phyloP scores from a whole-genome alignment of 1,139 yeast species.

The Yamadazyma trypodendri region DNA sequence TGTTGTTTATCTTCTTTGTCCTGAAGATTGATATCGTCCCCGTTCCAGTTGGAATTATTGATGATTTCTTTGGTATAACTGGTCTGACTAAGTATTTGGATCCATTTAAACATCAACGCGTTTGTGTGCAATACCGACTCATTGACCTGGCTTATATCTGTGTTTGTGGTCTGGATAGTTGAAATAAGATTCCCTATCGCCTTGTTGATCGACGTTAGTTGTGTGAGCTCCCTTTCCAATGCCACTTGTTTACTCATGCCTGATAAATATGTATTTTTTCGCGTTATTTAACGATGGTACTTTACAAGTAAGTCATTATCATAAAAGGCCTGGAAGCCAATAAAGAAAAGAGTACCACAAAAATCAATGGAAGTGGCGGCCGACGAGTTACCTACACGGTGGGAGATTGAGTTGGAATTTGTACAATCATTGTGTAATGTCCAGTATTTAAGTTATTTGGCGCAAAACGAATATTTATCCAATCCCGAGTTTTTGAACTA shows the following conservation, averaged over 20 bases:
- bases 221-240: conserved; percentile 38
- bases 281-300: neutral
- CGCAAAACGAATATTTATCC: conserved; percentile 68
- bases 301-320: neutral
- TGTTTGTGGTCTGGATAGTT: conserved; percentile 27
- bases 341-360: neutral
- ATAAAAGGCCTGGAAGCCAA: too few species aligned
- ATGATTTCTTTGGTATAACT: conserved; percentile 40
- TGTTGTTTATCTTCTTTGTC: conserved; percentile 22
- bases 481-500: conserved; percentile 63
- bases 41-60: conserved; percentile 35
- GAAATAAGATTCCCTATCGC: conserved; percentile 29
- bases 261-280: neutral
- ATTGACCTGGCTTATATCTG: conserved; percentile 30
- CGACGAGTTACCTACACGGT: conserved; percentile 57
- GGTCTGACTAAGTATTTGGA: conserved; percentile 45
- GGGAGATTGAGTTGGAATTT: conserved; percentile 83
- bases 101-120: conserved; percentile 44
- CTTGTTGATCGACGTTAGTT: conserved; percentile 30
- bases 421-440: conserved; percentile 81
- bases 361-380: conserved; percentile 4
- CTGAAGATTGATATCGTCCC: conserved; percentile 22
- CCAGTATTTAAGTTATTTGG: conserved; percentile 70
- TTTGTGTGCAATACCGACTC: conserved; percentile 36
- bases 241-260: conserved; percentile 28